Percentiles rank a stretch among this genome's conserved stretches.
Evolutionary conservation across 2,329 filamentous ascomycete species (phyloP).

Genomic region (Graphilbum sp.): DNA sequence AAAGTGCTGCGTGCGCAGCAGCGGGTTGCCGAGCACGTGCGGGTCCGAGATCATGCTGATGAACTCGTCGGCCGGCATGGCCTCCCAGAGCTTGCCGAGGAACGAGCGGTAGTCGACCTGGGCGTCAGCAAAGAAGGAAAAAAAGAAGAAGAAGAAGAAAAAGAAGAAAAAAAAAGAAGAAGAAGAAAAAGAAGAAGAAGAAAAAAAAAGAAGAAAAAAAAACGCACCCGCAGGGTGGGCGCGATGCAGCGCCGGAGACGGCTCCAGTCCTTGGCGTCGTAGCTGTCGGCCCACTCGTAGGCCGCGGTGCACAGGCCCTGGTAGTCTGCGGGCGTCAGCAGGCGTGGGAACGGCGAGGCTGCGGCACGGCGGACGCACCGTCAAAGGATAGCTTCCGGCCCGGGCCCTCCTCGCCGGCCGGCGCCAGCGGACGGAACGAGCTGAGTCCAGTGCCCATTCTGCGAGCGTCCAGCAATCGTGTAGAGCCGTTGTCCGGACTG

Average conservation of each 20-base stretch:
- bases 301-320: conserved; percentile 30
- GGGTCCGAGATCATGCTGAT: conserved; percentile 40
- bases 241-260: conserved; percentile 45
- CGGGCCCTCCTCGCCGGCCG: not conserved
- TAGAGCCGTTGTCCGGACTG: too few species aligned
- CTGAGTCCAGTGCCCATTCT: conserved; percentile 8
- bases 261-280: conserved; percentile 50
- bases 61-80: conserved; percentile 46
- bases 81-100: conserved; percentile 41
- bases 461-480: not conserved
- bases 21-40: conserved; percentile 41
- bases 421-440: conserved; percentile 1
- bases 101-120: conserved; percentile 57
- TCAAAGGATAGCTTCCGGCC: conserved; percentile 7
- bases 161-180: not conserved
- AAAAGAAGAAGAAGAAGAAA: not conserved
- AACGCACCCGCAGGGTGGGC: conserved; percentile 33
- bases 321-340: conserved; percentile 21
- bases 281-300: conserved; percentile 50
- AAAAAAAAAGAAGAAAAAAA: conserved; percentile 5
- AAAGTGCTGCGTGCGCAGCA: conserved; percentile 49
- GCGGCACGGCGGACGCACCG: conserved; percentile 1
- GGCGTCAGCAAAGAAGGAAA: conserved; percentile 4
- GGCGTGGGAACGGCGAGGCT: not conserved
- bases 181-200: not conserved